Base-by-base conservation (phyloP, 1,284 basidiomycete genomes). In the Anthracocystis panici-leucophaei region DNA sequence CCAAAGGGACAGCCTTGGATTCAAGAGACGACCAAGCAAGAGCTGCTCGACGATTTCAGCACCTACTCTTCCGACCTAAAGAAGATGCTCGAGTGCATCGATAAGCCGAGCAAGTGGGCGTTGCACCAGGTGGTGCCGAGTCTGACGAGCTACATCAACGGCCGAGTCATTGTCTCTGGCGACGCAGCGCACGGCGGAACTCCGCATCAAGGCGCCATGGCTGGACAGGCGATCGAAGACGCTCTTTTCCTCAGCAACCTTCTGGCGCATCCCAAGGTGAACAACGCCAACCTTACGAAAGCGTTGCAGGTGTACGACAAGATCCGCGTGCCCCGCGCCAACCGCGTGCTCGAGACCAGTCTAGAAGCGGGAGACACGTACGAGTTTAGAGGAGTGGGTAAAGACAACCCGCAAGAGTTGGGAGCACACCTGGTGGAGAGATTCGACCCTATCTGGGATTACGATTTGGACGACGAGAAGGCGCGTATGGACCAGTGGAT, bases 181-280 rank as follows among this genome's bases (percentile, higher is more conserved):
- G 90, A 91, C 80, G 88, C 90, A 3, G 90, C 90, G 70, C 90
- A 91, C 78, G 89, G 86, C 0, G 91, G 90, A 87, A 81, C 88
- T 20, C 89, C 90, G 0, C 89, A 90, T 78, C 85, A 90, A n/a
- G 90, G 90, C 2, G 88, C 89, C 0, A 90, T 90, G 14, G 89
- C 89, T 14, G 89, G 90, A 0, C 90, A 91, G 83, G 90, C 89
- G 0, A 87, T 91, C 48, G 90, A 91, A 77, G 90, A 91, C 71
- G 88, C 88, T 0, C 88, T 88, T 45, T 82, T 89, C 11, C 84
- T 91, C 14, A 87, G 87, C 46, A 82, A 86, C 25, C 84, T 91
- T 10, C 87, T 91, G 3, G 76, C 83, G 2, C 87, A 89, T 70
- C 87, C 88, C 1, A 80, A 85, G 61, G 88, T 88, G 6, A 87